These are phyloP conservation scores for Lipomyces starkeyi DNA, from an alignment of 805 yeast species.

Conservation along the genomic window DNA sequence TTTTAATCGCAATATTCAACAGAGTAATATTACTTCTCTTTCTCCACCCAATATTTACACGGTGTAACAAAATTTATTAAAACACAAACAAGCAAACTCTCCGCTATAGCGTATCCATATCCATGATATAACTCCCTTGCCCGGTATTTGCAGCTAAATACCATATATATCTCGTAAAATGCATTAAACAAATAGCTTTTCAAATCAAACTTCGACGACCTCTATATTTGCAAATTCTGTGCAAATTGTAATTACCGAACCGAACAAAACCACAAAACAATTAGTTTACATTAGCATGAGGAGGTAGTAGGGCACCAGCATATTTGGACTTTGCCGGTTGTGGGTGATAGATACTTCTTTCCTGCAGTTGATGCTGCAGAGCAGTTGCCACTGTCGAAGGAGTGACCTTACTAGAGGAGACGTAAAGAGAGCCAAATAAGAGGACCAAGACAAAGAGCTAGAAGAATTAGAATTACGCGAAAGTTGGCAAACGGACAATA, in stretches of 20 bases:
- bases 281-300: not conserved
- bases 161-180: not conserved
- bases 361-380: not conserved
- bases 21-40: not conserved
- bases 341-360: conserved; percentile 5
- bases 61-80: not conserved
- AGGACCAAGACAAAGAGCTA: conserved; percentile 50
- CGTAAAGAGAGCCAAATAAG: conserved; percentile 58
- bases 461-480: not conserved
- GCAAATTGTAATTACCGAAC: not conserved
- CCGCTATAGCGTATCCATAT: not conserved
- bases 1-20: not conserved
- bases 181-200: not conserved
- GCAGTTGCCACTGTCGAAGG: conserved; percentile 3
- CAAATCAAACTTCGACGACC: not conserved
- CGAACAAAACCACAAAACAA: not conserved
- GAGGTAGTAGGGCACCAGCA: conserved; percentile 6
- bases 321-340: conserved; percentile 2
- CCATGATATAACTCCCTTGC: not conserved
- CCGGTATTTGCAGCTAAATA: not conserved
- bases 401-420: conserved; percentile 45
- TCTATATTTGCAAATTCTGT: not conserved
- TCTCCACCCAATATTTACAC: not conserved
- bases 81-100: not conserved
- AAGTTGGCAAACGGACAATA: conserved; percentile 39